A percentile compares a stretch with the other conserved stretches of the same genome.
phyloP scores from a whole-genome alignment of 2,329 filamentous ascomycete genomes.

The Aschersonia sp. region DNA sequence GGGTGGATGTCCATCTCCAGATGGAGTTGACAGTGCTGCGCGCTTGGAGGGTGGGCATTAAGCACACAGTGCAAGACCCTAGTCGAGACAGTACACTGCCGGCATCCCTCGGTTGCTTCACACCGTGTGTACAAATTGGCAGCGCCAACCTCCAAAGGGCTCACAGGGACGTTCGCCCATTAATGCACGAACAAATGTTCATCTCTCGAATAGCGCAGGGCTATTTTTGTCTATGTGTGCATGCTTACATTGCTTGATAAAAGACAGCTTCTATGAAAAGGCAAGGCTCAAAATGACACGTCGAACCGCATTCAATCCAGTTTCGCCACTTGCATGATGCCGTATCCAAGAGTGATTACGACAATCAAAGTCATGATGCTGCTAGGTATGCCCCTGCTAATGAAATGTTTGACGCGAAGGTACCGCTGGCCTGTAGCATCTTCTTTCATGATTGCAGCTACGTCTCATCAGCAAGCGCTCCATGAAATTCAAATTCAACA shows the following conservation, averaged over 20 bases:
- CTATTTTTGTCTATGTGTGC: too few species aligned
- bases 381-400: constrained; percentile 81
- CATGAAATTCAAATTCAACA: background rate
- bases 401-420: constrained; percentile 83
- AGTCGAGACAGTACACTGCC: too few species aligned
- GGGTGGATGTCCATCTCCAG: too few species aligned
- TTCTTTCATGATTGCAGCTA: constrained; percentile 98
- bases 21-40: background rate
- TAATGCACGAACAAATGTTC: too few species aligned
- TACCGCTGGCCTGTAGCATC: constrained; percentile 88
- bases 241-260: background rate
- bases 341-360: constrained; percentile 81
- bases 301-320: constrained; percentile 25
- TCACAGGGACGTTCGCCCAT: too few species aligned
- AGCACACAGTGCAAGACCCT: constrained; percentile 8
- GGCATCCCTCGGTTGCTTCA: too few species aligned
- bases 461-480: constrained; percentile 8
- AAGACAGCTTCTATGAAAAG: background rate
- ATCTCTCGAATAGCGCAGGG: too few species aligned
- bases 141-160: too few species aligned
- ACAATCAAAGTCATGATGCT: constrained; percentile 71
- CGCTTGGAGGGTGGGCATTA: background rate
- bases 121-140: too few species aligned
- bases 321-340: constrained; percentile 65
- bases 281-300: background rate